Percentiles rank a stretch among this genome's conserved stretches.
Evolutionary conservation across 768 basidiomycete species (phyloP).

Genomic region (Agaricus sinodeliciosus): DNA sequence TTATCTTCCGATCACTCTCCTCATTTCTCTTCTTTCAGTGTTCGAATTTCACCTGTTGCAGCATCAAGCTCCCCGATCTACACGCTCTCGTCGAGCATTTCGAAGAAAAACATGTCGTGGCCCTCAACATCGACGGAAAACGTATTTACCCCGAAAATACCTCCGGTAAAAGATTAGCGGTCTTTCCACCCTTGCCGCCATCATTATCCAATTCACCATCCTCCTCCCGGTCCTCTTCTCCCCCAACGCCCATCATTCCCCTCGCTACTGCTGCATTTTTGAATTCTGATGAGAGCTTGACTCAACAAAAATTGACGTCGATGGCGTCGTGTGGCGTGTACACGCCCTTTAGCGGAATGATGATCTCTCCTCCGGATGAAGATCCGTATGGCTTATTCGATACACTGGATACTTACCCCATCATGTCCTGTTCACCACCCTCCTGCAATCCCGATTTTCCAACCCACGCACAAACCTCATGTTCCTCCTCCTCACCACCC

Average conservation of each 20-base stretch:
- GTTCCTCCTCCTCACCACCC: background rate
- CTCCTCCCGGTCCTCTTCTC: constrained; percentile 16
- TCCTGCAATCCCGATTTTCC: background rate
- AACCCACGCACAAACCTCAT: background rate
- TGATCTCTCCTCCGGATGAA: background rate
- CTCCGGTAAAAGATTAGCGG: constrained; percentile 4
- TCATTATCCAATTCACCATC: constrained; percentile 13
- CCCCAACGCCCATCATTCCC: constrained; percentile 14
- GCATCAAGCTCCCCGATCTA: constrained; percentile 35
- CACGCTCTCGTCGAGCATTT: constrained; percentile 48
- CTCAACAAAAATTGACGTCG: constrained; percentile 8
- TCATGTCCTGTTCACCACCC: background rate
- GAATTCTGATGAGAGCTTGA: background rate
- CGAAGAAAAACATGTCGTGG: constrained; percentile 29
- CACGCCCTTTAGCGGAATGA: constrained; percentile 4
- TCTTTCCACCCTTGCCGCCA: constrained; percentile 8
- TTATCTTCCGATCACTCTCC: constrained; percentile 2
- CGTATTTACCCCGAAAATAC: constrained; percentile 22
- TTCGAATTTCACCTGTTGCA: constrained; percentile 43
- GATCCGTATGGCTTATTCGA: background rate
- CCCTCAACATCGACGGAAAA: constrained; percentile 21
- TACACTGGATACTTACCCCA: constrained; percentile 6
- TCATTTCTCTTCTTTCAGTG: constrained; percentile 14
- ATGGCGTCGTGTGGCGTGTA: constrained; percentile 3
- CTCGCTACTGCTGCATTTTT: constrained; percentile 8